Base-by-base conservation (phyloP, 2,329 filamentous ascomycete genomes). In the Myriosclerotinia scirpicola region DNA sequence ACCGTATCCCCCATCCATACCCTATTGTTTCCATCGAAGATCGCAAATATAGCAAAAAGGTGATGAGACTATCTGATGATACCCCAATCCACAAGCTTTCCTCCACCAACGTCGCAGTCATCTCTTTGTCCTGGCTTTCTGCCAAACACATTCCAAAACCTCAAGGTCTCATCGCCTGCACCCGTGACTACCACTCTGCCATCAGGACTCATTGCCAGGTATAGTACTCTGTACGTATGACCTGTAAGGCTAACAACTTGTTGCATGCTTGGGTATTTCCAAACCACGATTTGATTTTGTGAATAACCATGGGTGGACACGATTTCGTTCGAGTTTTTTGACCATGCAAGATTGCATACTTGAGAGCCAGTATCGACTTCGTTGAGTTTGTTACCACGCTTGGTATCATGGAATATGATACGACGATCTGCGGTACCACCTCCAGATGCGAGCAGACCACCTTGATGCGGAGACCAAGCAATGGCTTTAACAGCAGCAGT, bases 241-340 rank as follows among this genome's bases (percentile, higher is more conserved):
- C 95, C 95, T 0, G 95, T 99, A 55, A 99, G 82, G 72, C 92
- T 96, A 52, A 92, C 94, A 11, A 99, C 93, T 77, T 98, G 95
- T 59, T 92, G 92, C 95, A 99, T 98, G 72, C 90, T 93, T 1
- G 95, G 95, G 76, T 99, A 99, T 76, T 99, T 99, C 95, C 95
- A 99, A 65, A 99, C 92, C 48, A 98, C 94, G 73, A 99, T 97
- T 78, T 98, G 95, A 77, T 99, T 97, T 76, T 99, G 95, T 72
- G 90, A 94, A 80, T 97, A 99, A 8, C 95, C 95, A 76, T 99
- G 95, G 0, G 95, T 99, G 61, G 90, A 94, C 65, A 99, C 94
- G 67, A 99, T 93, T 78, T 99, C 95, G 77, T 97, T 97, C 9
- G 92, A 97, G 78, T 97, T 97, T 76, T 96, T 96, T 22, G 90